Base-by-base conservation (phyloP, 768 basidiomycete genomes). In the Panaeolus cyanescens region DNA sequence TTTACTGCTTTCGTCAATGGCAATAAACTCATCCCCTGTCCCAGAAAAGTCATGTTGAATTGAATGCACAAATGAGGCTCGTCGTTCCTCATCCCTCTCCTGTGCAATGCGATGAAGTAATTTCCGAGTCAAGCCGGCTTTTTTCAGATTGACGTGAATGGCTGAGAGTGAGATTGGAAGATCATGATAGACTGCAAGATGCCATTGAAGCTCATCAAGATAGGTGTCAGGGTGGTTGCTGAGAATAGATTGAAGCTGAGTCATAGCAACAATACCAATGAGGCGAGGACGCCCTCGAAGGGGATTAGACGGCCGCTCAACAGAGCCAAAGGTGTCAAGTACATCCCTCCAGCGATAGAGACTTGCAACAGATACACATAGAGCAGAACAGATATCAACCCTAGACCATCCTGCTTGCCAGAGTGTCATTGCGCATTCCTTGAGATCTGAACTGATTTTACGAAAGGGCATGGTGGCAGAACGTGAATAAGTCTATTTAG, bases 101-200 rank as follows among this genome's bases (percentile, higher is more conserved):
- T 15, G 8, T 2, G 71, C 72, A 42, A 72, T 66, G 22, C 67
- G 71, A 33, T 69, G 69, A 4, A 72, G 62, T 79, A 92, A 85
- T 70, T 92, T 92, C 77, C 90, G 88, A 54, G 61, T 88, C 25
- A 87, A 74, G 8, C 88, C 90, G 61, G 91, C 74, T 65, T 87
- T 84, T 62, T 90, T 85, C 32, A 93, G 79, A 68, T 90, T 93
- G 58, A 88, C 84, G 64, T 91, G 70, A 0, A 74, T 62, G 4
- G 68, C 61, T 0, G 67, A 59, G 4, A 54, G 57, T 3, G 67
- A 65, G 54, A 75, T 69, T 13, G 28, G 12, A 1, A 74, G 59
- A 25, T 68, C 28, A 20, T 72, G 69, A 25, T 70, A 58, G 9
- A 71, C 19, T 0, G 64, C 66, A 0, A 73, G 68, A 53, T 54